Percentiles rank a stretch among this genome's conserved stretches.
These are phyloP conservation scores for Rhododendron simsii DNA, from an alignment of 148 eudicot genomes.

Conservation along the genomic window DNA sequence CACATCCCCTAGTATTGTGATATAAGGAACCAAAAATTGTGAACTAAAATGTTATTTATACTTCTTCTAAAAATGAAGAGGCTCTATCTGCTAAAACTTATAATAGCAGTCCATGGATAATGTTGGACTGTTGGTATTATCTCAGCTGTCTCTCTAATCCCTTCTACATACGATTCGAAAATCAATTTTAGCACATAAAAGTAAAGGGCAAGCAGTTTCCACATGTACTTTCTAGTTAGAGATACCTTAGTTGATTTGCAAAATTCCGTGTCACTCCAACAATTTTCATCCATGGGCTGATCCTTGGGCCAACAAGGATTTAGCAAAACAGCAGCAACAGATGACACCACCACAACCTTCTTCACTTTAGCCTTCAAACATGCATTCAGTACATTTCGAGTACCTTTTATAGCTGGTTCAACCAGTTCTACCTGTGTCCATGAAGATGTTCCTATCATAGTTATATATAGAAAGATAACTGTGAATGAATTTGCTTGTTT, in stretches of 20 bases:
- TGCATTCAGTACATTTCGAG: conserved; percentile 41
- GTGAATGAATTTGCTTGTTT: not conserved
- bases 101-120: not conserved
- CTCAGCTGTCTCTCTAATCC: not conserved
- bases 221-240: not conserved
- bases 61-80: not conserved
- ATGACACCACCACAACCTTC: conserved; percentile 42
- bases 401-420: conserved; percentile 48
- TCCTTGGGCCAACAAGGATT: conserved; percentile 52
- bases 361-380: conserved; percentile 43
- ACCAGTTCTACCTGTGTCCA: conserved; percentile 28
- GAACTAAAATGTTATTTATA: not conserved
- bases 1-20: not conserved
- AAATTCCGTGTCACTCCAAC: conserved; percentile 49
- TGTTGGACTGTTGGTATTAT: not conserved
- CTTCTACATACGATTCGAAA: not conserved
- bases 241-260: conserved; percentile 37
- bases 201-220: not conserved
- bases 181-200: not conserved
- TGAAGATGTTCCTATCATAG: not conserved
- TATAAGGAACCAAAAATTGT: not conserved
- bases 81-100: not conserved
- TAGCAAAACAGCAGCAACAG: conserved; percentile 33
- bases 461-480: not conserved
- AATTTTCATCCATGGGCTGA: conserved; percentile 45